Conservation (phyloP, 352 stramenopile genomes). For the Aphanomyces invadans region DNA sequence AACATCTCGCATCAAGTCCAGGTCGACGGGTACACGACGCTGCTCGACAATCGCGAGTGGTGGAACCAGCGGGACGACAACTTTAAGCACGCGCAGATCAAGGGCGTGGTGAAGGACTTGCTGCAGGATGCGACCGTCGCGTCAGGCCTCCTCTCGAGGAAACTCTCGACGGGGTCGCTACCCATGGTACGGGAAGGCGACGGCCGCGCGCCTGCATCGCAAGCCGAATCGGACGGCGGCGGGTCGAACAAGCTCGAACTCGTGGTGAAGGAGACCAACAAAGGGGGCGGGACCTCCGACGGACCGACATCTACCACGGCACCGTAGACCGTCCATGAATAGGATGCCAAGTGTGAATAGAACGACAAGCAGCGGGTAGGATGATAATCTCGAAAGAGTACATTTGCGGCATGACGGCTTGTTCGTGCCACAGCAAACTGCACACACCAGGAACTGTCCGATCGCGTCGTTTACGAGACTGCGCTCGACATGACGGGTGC, state of each 20-base stretch:
- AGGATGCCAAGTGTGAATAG: neutral
- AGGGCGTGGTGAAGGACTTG: slow-evolving; percentile 43
- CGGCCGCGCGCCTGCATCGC: neutral
- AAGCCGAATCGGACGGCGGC: neutral
- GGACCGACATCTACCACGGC: no score
- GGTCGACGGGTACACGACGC: slow-evolving; percentile 47
- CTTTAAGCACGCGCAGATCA: slow-evolving; percentile 82
- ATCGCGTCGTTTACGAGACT: no score
- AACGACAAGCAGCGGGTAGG: neutral
- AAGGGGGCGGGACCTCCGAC: neutral
- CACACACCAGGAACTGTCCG: no score
- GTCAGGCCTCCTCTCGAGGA: neutral
- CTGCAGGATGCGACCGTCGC: neutral
- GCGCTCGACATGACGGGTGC: no score
- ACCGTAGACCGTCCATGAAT: no score
- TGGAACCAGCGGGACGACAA: slow-evolving; percentile 70
- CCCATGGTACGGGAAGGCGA: neutral
- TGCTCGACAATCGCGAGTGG: slow-evolving; percentile 76
- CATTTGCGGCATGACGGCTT: no score
- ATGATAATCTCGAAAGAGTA: neutral
- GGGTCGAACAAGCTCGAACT: neutral
- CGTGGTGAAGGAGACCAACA: neutral
- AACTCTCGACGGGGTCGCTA: neutral
- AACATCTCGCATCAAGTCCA: slow-evolving; percentile 75
- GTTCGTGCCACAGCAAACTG: no score